Percentiles rank a stretch among this genome's conserved stretches.
phyloP scores from a whole-genome alignment of 2,329 filamentous ascomycete genomes.

The Triangularia setosa region DNA sequence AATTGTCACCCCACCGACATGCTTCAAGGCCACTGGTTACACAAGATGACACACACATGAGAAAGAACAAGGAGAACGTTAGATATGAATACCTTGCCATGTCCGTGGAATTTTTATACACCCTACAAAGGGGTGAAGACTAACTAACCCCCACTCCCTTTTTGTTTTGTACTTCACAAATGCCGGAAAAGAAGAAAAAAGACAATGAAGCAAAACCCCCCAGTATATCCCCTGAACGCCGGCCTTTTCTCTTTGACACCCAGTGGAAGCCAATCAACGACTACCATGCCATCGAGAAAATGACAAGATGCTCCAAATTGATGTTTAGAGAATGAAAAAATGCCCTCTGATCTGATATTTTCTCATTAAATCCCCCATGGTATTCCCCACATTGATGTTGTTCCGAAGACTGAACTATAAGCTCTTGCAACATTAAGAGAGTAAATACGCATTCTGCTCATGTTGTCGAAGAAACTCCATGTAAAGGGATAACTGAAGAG shows the following conservation, averaged over 20 bases:
- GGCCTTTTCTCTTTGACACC: background rate
- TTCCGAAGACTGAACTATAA: background rate
- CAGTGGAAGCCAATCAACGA: background rate
- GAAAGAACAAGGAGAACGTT: too few relatives aligned
- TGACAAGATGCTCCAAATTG: background rate
- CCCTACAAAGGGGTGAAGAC: too few relatives aligned
- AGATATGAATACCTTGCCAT: too few relatives aligned
- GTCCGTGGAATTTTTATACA: too few relatives aligned
- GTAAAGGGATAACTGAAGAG: background rate
- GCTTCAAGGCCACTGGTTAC: too few relatives aligned
- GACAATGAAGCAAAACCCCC: background rate
- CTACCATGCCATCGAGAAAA: background rate
- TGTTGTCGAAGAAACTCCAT: background rate
- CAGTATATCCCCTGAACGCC: background rate
- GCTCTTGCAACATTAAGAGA: background rate
- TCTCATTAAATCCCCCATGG: background rate
- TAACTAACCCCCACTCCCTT: too few relatives aligned
- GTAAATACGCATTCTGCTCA: background rate
- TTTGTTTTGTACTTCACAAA: background rate
- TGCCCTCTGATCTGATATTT: background rate
- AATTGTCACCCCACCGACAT: too few relatives aligned
- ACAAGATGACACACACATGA: too few relatives aligned
- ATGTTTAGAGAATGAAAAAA: background rate
- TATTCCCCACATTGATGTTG: background rate
- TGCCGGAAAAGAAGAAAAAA: background rate